These are phyloP conservation scores for Sclerospora graminicola DNA, from an alignment of 352 stramenopile genomes.

Conservation along the genomic window DNA sequence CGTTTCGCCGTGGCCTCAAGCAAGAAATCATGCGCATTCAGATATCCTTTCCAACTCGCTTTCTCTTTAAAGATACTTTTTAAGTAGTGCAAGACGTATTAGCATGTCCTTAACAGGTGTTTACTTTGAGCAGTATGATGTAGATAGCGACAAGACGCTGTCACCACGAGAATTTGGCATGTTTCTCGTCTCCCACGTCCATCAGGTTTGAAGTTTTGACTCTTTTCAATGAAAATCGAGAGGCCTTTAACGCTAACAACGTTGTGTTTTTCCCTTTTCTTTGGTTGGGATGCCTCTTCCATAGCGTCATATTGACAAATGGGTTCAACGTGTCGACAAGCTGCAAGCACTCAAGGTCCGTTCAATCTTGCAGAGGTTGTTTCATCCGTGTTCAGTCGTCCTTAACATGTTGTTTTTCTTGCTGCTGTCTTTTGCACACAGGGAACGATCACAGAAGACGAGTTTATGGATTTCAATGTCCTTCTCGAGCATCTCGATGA, in stretches of 20 bases:
- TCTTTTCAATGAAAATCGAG: background rate
- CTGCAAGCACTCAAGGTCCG: constrained; percentile 44
- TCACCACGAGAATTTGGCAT: constrained; percentile 80
- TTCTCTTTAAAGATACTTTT: too few species aligned
- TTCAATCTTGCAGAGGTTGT: background rate
- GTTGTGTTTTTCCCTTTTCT: too few species aligned
- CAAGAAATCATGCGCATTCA: constrained; percentile 83
- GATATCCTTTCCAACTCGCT: constrained; percentile 70
- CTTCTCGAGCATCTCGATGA: constrained; percentile 80
- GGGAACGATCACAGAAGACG: constrained; percentile 61
- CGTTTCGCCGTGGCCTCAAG: constrained; percentile 64
- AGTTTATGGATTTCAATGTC: constrained; percentile 79
- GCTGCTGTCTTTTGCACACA: constrained; percentile 11
- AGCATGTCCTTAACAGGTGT: constrained; percentile 48
- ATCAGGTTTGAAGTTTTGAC: constrained; percentile 39
- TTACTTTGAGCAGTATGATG: constrained; percentile 86
- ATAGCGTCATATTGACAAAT: constrained; percentile 49
- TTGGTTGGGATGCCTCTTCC: constrained; percentile 12
- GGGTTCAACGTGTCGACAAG: constrained; percentile 72
- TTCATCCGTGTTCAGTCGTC: background rate
- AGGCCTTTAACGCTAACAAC: too few species aligned
- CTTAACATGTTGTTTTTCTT: background rate
- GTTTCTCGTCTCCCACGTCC: constrained; percentile 80
- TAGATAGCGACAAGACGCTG: constrained; percentile 69
- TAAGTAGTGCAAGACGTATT: too few species aligned